phyloP scores from a whole-genome alignment of 108 stramenopile species.

The Stephanodiscus minutulus region DNA sequence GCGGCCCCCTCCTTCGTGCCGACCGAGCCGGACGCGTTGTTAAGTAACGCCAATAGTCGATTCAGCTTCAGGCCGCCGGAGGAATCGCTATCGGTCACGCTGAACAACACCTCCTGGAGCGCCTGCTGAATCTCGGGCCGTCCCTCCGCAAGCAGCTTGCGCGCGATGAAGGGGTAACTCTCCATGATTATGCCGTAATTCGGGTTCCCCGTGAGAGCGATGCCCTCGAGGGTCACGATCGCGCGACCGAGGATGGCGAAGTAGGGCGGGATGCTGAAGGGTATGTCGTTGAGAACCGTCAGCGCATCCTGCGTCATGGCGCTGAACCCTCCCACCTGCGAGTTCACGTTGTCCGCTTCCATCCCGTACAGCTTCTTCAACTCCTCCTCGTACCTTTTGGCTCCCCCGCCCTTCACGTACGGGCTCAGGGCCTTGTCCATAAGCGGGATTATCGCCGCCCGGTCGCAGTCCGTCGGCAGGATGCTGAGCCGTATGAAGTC shows the following conservation, averaged over 20 bases:
- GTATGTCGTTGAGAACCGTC: slow-evolving; percentile 88
- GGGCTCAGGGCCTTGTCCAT: slow-evolving; percentile 94
- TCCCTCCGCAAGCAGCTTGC: slow-evolving; percentile 80
- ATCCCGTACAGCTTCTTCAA: slow-evolving; percentile 82
- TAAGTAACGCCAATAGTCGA: slow-evolving; percentile 77
- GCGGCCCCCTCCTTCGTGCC: slow-evolving; percentile 71
- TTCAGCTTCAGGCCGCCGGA: slow-evolving; percentile 66
- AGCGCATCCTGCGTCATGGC: slow-evolving; percentile 77
- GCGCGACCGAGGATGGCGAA: slow-evolving; percentile 73
- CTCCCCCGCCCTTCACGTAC: slow-evolving; percentile 90
- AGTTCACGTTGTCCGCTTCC: slow-evolving; percentile 67
- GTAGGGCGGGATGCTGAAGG: slow-evolving; percentile 85
- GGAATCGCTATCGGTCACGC: slow-evolving; percentile 45
- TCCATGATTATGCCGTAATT: slow-evolving; percentile 90
- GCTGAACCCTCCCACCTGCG: slow-evolving; percentile 85
- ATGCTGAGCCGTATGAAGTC: slow-evolving; percentile 87
- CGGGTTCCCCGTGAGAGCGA: slow-evolving; percentile 84
- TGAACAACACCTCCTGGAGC: slow-evolving; percentile 85
- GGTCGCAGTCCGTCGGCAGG: slow-evolving; percentile 76
- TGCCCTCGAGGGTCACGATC: slow-evolving; percentile 90
- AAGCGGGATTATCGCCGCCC: slow-evolving; percentile 79
- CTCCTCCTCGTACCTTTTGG: slow-evolving; percentile 88
- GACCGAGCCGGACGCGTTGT: slow-evolving; percentile 80
- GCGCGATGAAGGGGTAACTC: slow-evolving; percentile 87
- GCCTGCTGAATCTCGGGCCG: slow-evolving; percentile 81